These are phyloP conservation scores for Globisporangium carolinianum DNA, from an alignment of 352 stramenopile species.

Conservation along the genomic window DNA sequence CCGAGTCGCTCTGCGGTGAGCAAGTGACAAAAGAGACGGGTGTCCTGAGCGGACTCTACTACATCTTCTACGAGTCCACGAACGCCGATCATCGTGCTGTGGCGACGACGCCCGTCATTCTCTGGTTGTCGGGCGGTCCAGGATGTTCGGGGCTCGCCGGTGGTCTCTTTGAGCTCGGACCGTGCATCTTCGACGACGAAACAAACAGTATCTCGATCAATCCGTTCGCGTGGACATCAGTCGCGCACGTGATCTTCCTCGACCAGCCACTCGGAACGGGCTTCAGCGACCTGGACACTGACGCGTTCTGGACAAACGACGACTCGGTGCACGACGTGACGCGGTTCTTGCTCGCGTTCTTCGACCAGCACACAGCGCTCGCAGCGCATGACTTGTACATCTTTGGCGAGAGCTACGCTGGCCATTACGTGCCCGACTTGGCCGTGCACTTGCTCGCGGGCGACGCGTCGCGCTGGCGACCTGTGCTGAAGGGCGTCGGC, in stretches of 20 bases:
- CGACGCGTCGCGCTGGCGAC: conserved; percentile 18
- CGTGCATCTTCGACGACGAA: conserved; percentile 86
- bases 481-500: conserved; percentile 71
- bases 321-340: conserved; percentile 38
- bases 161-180: conserved; percentile 94
- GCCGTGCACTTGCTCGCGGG: conserved; percentile 59
- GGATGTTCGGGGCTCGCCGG: conserved; percentile 93
- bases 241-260: conserved; percentile 95
- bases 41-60: conserved; percentile 60
- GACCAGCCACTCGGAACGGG: conserved; percentile 90
- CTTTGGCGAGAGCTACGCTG: conserved; percentile 93
- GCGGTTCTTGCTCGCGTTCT: conserved; percentile 56
- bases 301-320: conserved; percentile 35
- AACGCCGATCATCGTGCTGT: neutral
- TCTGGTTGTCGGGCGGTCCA: conserved; percentile 96
- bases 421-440: conserved; percentile 93
- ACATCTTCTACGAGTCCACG: conserved; percentile 65
- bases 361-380: conserved; percentile 28
- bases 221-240: conserved; percentile 91
- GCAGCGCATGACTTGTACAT: conserved; percentile 82
- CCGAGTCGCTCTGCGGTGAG: conserved; percentile 55
- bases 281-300: conserved; percentile 30
- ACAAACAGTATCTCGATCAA: conserved; percentile 66
- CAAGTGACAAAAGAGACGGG: conserved; percentile 46
- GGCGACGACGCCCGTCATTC: conserved; percentile 67